Percentiles rank a stretch among this genome's conserved stretches.
These are phyloP conservation scores for Leucocoprinus sp. DNA, from an alignment of 768 basidiomycete species.

Conservation along the genomic window DNA sequence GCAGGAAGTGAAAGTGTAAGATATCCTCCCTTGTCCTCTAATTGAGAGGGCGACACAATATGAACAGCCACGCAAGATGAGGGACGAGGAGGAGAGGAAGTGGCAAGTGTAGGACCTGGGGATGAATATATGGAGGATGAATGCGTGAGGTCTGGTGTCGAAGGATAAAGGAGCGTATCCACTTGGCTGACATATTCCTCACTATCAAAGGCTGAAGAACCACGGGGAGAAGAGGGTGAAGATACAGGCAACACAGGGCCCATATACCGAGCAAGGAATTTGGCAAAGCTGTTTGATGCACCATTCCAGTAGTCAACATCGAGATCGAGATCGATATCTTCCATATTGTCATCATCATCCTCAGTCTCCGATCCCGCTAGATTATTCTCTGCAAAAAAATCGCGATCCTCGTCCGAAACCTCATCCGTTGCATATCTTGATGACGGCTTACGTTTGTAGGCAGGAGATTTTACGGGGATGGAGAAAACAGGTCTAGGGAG, in stretches of 20 bases:
- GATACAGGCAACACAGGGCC: slow-evolving; percentile 12
- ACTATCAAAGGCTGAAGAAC: slow-evolving; percentile 10
- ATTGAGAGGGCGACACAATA: slow-evolving; percentile 10
- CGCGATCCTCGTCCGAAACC: slow-evolving; percentile 19
- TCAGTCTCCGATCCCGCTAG: slow-evolving; percentile 4
- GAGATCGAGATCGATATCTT: slow-evolving; percentile 15
- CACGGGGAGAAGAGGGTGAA: background rate
- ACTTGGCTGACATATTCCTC: slow-evolving; percentile 17
- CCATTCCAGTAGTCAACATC: slow-evolving; percentile 23
- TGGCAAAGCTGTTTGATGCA: slow-evolving; percentile 21
- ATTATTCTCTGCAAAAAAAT: slow-evolving; percentile 16
- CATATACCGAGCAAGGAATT: slow-evolving; percentile 22
- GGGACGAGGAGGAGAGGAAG: slow-evolving; percentile 9
- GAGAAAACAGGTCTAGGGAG: slow-evolving; percentile 18
- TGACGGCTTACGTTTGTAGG: slow-evolving; percentile 4
- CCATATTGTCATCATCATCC: slow-evolving; percentile 12
- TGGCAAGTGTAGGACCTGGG: slow-evolving; percentile 2
- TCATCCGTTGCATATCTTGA: slow-evolving; percentile 11
- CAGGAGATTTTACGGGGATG: slow-evolving; percentile 9
- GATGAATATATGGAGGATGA: slow-evolving; percentile 12
- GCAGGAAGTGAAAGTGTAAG: slow-evolving; percentile 13
- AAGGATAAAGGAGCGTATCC: slow-evolving; percentile 6
- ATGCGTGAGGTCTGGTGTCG: slow-evolving; percentile 17
- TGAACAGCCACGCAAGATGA: background rate
- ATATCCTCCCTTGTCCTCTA: slow-evolving; percentile 10